These are phyloP conservation scores for Cercospora brassicicola DNA, from an alignment of 2,329 filamentous ascomycete species.

Conservation along the genomic window DNA sequence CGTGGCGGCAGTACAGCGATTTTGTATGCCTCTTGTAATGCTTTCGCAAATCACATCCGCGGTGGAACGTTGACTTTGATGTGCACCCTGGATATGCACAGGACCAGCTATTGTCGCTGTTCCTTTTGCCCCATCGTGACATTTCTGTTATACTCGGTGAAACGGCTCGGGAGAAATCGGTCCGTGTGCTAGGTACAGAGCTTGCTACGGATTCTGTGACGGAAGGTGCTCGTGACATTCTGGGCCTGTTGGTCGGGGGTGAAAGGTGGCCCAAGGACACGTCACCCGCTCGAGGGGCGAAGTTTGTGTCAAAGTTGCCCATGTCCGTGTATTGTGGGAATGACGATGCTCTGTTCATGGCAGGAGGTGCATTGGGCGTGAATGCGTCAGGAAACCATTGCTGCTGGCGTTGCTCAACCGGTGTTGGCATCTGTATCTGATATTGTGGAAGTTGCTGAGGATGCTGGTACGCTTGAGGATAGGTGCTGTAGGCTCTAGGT, in stretches of 20 bases:
- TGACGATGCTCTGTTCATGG: not conserved
- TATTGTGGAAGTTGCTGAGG: conserved; percentile 18
- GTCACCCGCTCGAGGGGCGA: conserved; percentile 14
- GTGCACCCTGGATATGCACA: conserved; percentile 61
- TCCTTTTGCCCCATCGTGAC: conserved; percentile 44
- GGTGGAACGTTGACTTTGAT: conserved; percentile 58
- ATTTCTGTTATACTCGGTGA: conserved; percentile 39
- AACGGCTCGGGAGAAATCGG: conserved; percentile 34
- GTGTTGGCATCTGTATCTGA: conserved; percentile 7
- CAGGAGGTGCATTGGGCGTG: conserved; percentile 8
- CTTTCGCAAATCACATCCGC: conserved; percentile 62
- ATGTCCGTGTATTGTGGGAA: conserved; percentile 20
- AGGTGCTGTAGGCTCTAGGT: conserved; percentile 4
- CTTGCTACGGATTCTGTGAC: conserved; percentile 34
- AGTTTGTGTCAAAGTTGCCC: not conserved
- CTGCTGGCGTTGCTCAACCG: conserved; percentile 8
- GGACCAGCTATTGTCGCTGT: conserved; percentile 55
- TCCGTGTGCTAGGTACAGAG: conserved; percentile 28
- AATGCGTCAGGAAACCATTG: conserved; percentile 19
- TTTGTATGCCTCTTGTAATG: conserved; percentile 64
- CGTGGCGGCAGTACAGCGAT: conserved; percentile 60
- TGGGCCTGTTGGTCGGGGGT: conserved; percentile 18
- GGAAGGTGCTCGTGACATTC: conserved; percentile 31
- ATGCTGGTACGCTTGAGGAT: conserved; percentile 16
- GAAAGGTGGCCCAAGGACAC: conserved; percentile 24